phyloP scores from a whole-genome alignment of 148 eudicot species.

The Heliosperma pusillum region DNA sequence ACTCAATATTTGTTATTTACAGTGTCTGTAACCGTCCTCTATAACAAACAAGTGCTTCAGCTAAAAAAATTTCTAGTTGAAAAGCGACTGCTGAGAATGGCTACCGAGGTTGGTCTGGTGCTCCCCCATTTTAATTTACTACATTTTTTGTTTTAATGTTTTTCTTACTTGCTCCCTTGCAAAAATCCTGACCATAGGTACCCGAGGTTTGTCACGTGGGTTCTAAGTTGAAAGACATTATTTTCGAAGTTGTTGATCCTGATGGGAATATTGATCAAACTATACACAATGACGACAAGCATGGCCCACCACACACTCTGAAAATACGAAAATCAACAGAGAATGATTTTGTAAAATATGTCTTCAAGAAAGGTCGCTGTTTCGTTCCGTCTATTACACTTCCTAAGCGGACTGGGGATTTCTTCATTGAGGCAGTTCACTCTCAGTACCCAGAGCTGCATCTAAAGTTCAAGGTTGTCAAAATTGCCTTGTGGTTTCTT shows the following conservation, averaged over 20 bases:
- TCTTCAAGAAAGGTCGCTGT: slow-evolving; percentile 52
- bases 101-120: slow-evolving; percentile 36
- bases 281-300: slow-evolving; percentile 41
- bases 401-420: slow-evolving; percentile 44
- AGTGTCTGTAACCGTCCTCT: slow-evolving; percentile 47
- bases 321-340: slow-evolving; percentile 26
- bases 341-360: slow-evolving; percentile 37
- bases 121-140: not conserved
- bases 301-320: slow-evolving; percentile 41
- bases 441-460: slow-evolving; percentile 46
- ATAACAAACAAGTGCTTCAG: slow-evolving; percentile 19
- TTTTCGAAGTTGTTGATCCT: slow-evolving; percentile 46
- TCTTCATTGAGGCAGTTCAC: slow-evolving; percentile 45
- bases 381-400: slow-evolving; percentile 46
- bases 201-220: slow-evolving; percentile 45
- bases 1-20: slow-evolving; percentile 6
- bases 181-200: slow-evolving; percentile 32
- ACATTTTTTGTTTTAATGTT: not conserved
- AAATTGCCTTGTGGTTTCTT: not conserved
- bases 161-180: not conserved
- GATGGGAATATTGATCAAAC: slow-evolving; percentile 49
- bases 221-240: slow-evolving; percentile 39
- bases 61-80: slow-evolving; percentile 38
- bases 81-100: slow-evolving; percentile 46
- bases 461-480: slow-evolving; percentile 45